Base-by-base conservation (phyloP, 139 green algal genomes). In the Chlamydomonas sp. region DNA sequence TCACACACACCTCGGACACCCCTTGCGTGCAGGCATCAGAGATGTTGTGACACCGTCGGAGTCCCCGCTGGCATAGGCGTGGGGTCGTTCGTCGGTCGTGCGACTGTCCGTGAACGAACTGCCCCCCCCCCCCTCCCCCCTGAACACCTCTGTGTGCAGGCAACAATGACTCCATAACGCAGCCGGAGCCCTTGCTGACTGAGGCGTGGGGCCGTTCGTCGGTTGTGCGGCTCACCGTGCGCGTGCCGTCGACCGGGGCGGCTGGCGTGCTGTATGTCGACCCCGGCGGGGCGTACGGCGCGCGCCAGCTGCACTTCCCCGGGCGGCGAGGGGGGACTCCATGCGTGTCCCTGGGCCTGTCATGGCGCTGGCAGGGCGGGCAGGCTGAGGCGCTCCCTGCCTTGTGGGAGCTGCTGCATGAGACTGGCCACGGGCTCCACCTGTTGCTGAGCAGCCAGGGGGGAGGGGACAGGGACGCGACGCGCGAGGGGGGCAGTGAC, bases 341-440 rank as follows among this genome's bases (percentile, higher is more conserved):
- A 2, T 64, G 35, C 2, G 72, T 69, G n/a, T 35, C 54, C 0
- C 35, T 76, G 0, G 71, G 71, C 0, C 38, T 76, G 49, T 31
- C 38, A 8, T 72, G 37, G 49, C 35, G 57, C 8, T 72, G 64
- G 71, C 63, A 47, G 13, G 57, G 10, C 3, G 66, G 65, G 13
- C 35, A 16, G 2, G 72, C 64, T 2, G 72, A 31, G 13, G 47
- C 24, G 6, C 37, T 68, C 1, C 28, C 35, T 2, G 58, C 66
- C 0, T 48, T 78, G 3, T 65, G 58, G 22, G 73, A 78, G 67
- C 67, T 78, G 48, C 34, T 73, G 34, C 73, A 78, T 48, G 73
- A 78, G 60, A 37, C 59, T n/a, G 74, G 69, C 28, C 74, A 76
- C 58, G 68, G 48, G 2, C 54, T 76, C 26, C 68, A 75, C 62